These are phyloP conservation scores for Globisporangium sylvaticum DNA, from an alignment of 352 stramenopile genomes.

Conservation along the genomic window DNA sequence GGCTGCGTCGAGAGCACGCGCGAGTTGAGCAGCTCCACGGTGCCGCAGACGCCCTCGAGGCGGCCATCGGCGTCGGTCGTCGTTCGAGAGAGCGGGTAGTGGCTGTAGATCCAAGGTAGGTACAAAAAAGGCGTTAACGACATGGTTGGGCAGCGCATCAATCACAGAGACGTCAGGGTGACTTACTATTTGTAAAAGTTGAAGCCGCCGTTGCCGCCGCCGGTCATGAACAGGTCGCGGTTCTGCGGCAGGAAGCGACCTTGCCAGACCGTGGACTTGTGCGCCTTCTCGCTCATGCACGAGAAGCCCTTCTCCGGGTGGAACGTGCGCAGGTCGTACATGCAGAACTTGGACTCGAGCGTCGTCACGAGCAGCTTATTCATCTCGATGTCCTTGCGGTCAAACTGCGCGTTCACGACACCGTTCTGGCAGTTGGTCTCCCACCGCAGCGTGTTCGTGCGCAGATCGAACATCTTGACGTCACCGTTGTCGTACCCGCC, in stretches of 20 bases:
- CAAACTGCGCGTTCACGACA: slow-evolving; percentile 94
- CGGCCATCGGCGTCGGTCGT: slow-evolving; percentile 83
- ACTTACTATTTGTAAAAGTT: slow-evolving; percentile 98
- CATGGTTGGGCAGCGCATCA: background rate
- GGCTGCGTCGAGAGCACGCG: slow-evolving; percentile 94
- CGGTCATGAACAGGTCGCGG: slow-evolving; percentile 95
- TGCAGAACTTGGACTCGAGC: slow-evolving; percentile 94
- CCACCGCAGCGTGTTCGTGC: slow-evolving; percentile 91
- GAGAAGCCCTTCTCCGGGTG: slow-evolving; percentile 91
- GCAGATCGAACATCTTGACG: slow-evolving; percentile 96
- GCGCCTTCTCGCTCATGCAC: slow-evolving; percentile 87
- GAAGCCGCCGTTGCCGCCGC: slow-evolving; percentile 94
- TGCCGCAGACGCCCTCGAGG: slow-evolving; percentile 87
- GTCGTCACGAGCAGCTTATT: slow-evolving; percentile 96
- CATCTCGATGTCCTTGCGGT: slow-evolving; percentile 97
- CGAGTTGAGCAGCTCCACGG: slow-evolving; percentile 94
- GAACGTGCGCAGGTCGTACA: slow-evolving; percentile 93
- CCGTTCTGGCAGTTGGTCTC: slow-evolving; percentile 96
- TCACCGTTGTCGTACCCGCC: slow-evolving; percentile 97
- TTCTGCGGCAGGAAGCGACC: slow-evolving; percentile 94
- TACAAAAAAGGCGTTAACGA: too few relatives aligned
- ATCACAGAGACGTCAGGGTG: background rate
- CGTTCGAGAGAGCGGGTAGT: slow-evolving; percentile 79
- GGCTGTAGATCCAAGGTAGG: too few relatives aligned
- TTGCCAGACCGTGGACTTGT: slow-evolving; percentile 96